These are phyloP conservation scores for Epichloe glyceriae DNA, from an alignment of 2,329 filamentous ascomycete species.

Conservation along the genomic window DNA sequence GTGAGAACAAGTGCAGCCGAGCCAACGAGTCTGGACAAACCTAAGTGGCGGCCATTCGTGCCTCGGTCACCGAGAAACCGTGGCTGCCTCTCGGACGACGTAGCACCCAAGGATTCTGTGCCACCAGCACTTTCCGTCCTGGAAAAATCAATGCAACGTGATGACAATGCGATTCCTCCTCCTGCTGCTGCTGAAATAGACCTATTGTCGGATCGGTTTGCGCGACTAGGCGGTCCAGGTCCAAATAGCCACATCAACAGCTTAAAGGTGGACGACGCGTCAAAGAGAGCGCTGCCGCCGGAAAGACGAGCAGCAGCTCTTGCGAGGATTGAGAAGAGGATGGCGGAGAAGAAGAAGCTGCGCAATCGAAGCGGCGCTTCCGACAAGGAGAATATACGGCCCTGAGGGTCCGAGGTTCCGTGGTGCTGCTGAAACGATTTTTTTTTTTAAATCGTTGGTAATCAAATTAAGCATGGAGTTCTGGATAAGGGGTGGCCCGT, in stretches of 20 bases:
- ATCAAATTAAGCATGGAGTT: slow-evolving; percentile 13
- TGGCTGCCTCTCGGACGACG: slow-evolving; percentile 22
- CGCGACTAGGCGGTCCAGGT: slow-evolving; percentile 29
- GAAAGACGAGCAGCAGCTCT: slow-evolving; percentile 41
- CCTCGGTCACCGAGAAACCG: slow-evolving; percentile 27
- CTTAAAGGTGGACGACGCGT: slow-evolving; percentile 24
- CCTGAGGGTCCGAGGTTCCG: slow-evolving; percentile 10
- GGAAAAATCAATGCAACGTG: slow-evolving; percentile 12
- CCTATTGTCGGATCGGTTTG: slow-evolving; percentile 31
- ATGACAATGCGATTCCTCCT: background rate
- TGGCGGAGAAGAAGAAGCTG: slow-evolving; percentile 33
- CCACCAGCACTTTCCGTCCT: slow-evolving; percentile 17
- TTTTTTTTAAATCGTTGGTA: background rate
- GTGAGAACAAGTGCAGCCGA: slow-evolving; percentile 9
- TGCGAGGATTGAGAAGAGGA: slow-evolving; percentile 40
- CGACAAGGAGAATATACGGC: slow-evolving; percentile 41
- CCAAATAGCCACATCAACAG: slow-evolving; percentile 13
- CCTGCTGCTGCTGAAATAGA: slow-evolving; percentile 24
- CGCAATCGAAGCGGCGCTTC: slow-evolving; percentile 16
- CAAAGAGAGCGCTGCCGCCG: slow-evolving; percentile 32
- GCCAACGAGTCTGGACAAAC: slow-evolving; percentile 18
- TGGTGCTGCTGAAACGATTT: background rate
- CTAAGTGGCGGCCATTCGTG: slow-evolving; percentile 29
- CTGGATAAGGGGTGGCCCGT: background rate
- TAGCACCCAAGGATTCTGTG: slow-evolving; percentile 15